A percentile compares a stretch with the other conserved stretches of the same genome.
phyloP scores from a whole-genome alignment of 768 basidiomycete species.

The Lactifluus volemus region DNA sequence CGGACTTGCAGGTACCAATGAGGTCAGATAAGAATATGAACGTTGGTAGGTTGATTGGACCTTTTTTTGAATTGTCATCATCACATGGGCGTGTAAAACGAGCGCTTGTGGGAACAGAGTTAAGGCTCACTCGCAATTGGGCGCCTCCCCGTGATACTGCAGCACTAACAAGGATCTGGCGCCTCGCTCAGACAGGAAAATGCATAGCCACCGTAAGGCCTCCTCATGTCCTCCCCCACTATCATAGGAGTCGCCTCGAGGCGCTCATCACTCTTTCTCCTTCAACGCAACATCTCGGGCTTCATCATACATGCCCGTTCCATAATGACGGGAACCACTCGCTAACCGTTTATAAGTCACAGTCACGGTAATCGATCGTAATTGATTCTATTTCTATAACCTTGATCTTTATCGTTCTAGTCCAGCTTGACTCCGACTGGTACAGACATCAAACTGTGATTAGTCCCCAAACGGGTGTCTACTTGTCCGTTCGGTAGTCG shows the following conservation, averaged over 20 bases:
- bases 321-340: not conserved
- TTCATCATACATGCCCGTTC: not conserved
- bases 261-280: not conserved
- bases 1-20: slow-evolving; percentile 12
- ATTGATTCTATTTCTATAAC: not conserved
- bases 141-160: slow-evolving; percentile 4
- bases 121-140: not conserved
- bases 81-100: slow-evolving; percentile 10
- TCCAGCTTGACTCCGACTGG: not conserved
- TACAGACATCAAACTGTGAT: slow-evolving; percentile 5
- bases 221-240: slow-evolving; percentile 10
- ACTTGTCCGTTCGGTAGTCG: not conserved
- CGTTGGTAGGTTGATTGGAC: not conserved
- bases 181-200: not conserved
- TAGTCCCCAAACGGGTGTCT: not conserved
- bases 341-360: not conserved
- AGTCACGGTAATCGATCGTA: slow-evolving; percentile 6
- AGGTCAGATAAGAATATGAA: slow-evolving; percentile 15
- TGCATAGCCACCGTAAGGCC: slow-evolving; percentile 17
- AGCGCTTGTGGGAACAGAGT: slow-evolving; percentile 9
- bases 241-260: slow-evolving; percentile 10
- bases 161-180: not conserved
- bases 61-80: not conserved
- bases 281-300: not conserved
- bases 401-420: slow-evolving; percentile 14